Conservation (phyloP, 257 asterid genomes). For the Nicotiana undulata region DNA sequence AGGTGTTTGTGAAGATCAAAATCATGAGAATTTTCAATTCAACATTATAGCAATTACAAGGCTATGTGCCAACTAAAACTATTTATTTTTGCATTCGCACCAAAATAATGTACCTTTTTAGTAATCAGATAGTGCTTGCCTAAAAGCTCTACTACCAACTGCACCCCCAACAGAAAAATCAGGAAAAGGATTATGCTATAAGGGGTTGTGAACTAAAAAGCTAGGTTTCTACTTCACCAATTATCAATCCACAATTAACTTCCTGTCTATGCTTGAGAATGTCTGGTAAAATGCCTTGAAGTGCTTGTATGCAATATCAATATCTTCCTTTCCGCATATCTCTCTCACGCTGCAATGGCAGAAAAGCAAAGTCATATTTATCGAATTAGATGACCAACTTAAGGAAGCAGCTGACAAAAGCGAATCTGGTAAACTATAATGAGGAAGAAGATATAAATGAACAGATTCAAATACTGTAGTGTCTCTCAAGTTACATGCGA, state of each 20-base stretch:
- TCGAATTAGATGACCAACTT: background rate
- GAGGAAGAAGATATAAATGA: too few relatives aligned
- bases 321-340: conserved; percentile 87
- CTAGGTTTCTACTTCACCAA: background rate
- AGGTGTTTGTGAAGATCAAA: background rate
- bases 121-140: background rate
- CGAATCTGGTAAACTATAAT: too few relatives aligned
- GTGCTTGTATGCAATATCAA: conserved; percentile 88
- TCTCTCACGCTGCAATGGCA: conserved; percentile 68
- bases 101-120: background rate
- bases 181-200: background rate
- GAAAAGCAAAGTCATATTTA: background rate
- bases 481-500: background rate
- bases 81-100: background rate
- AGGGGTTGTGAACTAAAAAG: background rate
- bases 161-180: background rate
- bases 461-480: background rate
- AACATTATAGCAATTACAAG: background rate
- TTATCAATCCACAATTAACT: conserved; percentile 49
- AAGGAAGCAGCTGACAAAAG: background rate
- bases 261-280: conserved; percentile 73
- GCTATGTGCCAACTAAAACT: background rate
- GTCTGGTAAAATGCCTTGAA: conserved; percentile 83
- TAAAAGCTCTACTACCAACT: background rate
- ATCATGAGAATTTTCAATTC: background rate